These are phyloP conservation scores for Colletotrichum sp. DNA, from an alignment of 2,329 filamentous ascomycete species.

Conservation along the genomic window DNA sequence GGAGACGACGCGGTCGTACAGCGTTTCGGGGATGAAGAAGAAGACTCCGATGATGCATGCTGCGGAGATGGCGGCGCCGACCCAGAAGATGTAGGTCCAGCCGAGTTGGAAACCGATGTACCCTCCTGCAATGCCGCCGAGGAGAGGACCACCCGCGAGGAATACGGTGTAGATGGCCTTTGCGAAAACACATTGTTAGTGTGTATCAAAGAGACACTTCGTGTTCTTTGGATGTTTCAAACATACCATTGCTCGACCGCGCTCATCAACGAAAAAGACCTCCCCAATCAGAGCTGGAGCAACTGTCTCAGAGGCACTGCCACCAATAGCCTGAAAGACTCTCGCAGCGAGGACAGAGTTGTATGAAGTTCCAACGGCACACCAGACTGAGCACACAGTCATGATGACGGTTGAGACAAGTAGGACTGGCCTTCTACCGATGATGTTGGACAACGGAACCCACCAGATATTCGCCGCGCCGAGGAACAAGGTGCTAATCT, in stretches of 20 bases:
- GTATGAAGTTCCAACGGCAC: slow-evolving; percentile 27
- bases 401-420: slow-evolving; percentile 33
- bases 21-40: slow-evolving; percentile 39
- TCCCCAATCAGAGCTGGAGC: slow-evolving; percentile 37
- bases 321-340: slow-evolving; percentile 37
- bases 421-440: slow-evolving; percentile 35
- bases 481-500: slow-evolving; percentile 38
- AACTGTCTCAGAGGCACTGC: slow-evolving; percentile 37
- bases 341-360: slow-evolving; percentile 31
- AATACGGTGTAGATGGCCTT: slow-evolving; percentile 36
- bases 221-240: background rate
- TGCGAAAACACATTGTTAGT: background rate
- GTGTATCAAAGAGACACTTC: background rate
- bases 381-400: slow-evolving; percentile 29
- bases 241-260: slow-evolving; percentile 36
- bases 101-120: slow-evolving; percentile 37
- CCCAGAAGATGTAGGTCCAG: slow-evolving; percentile 37
- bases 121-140: slow-evolving; percentile 38
- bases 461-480: slow-evolving; percentile 39
- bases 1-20: slow-evolving; percentile 26
- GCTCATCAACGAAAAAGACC: slow-evolving; percentile 38
- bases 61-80: slow-evolving; percentile 31
- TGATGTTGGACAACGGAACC: slow-evolving; percentile 40
- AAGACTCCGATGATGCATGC: slow-evolving; percentile 27
- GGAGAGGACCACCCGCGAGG: slow-evolving; percentile 32